Percentiles rank a stretch among this genome's conserved stretches.
Conservation (phyloP, 148 eudicot species). For the Polygonum aviculare region DNA sequence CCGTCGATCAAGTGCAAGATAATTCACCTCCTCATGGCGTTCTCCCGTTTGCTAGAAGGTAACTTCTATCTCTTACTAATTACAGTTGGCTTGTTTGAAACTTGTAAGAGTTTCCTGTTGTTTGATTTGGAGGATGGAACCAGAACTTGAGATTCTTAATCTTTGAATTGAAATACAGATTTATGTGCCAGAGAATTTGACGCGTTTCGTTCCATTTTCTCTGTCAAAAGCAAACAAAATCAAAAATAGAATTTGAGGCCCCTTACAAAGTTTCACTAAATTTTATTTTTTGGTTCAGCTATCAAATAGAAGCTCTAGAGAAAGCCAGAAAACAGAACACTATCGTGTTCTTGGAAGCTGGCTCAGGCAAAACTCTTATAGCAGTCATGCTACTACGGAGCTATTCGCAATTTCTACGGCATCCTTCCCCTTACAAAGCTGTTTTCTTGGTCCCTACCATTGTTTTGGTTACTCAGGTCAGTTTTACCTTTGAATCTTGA, state of each 20-base stretch:
- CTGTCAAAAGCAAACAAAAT: too few species aligned
- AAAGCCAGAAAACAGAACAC: slow-evolving; percentile 74
- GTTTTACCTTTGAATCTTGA: slow-evolving; percentile 6
- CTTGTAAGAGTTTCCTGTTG: too few species aligned
- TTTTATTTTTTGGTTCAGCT: slow-evolving; percentile 23
- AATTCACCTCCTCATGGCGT: too few species aligned
- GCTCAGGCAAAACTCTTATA: slow-evolving; percentile 86
- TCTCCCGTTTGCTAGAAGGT: slow-evolving; percentile 33
- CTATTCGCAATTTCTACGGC: slow-evolving; percentile 48
- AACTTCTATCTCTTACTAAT: background rate
- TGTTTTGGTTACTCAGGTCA: slow-evolving; percentile 76
- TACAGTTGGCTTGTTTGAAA: too few species aligned
- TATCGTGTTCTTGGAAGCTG: slow-evolving; percentile 80
- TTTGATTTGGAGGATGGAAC: too few species aligned
- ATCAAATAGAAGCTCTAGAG: slow-evolving; percentile 84
- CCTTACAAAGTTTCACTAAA: background rate
- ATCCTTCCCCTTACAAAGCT: slow-evolving; percentile 54
- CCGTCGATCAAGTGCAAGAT: background rate
- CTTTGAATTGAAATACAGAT: too few species aligned
- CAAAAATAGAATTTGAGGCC: too few species aligned
- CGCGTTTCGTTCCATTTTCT: too few species aligned
- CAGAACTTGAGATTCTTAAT: too few species aligned
- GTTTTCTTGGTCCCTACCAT: slow-evolving; percentile 92
- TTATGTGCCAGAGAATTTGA: too few species aligned
- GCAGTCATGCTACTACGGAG: slow-evolving; percentile 84